Evolutionary conservation across 352 stramenopile genomes (phyloP), one percentile per base, ranked within the genome.

Genomic region (Thalassiosira hispida): DNA sequence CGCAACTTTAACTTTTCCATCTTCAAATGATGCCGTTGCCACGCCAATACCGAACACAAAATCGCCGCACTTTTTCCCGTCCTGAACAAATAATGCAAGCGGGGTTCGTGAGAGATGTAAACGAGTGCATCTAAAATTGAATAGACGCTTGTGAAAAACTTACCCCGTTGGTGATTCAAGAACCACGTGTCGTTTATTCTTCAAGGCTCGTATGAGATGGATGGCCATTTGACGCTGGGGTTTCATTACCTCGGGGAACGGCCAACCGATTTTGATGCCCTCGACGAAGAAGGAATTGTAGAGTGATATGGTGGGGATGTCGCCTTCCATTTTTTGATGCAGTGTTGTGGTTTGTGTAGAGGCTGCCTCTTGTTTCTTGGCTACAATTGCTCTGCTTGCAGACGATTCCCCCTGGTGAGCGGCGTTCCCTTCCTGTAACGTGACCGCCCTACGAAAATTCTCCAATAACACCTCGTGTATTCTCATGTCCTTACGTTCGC

Each of bases 41-140:
- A 93, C 18, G 83, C 85, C 33, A 93, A 56, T 0, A 87, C 81
- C 16, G 70, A 77, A 71, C 85, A 92, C 8, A 93, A 33, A 67
- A 93, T 92, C 7, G 88, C 85, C 12, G 80, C 88, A 66, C 67
- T 85, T 71, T 93, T 93, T 2, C 88, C 88, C 16, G 88, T 93
- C 6, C 85, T n/a, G n/a, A n/a, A n/a, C n/a, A n/a, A n/a, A n/a
- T n/a, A n/a, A n/a, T n/a, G n/a, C n/a, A n/a, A n/a, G n/a, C n/a
- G n/a, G n/a, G n/a, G n/a, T n/a, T n/a, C n/a, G n/a, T n/a, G n/a
- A n/a, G n/a, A n/a, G n/a, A n/a, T n/a, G n/a, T n/a, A n/a, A n/a
- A n/a, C n/a, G n/a, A n/a, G n/a, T n/a, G n/a, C n/a, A n/a, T n/a
- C n/a, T n/a, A n/a, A n/a, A n/a, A n/a, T n/a, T n/a, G n/a, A n/a